Conservation (phyloP, 805 yeast genomes). For the Kluyveromyces siamensis region DNA sequence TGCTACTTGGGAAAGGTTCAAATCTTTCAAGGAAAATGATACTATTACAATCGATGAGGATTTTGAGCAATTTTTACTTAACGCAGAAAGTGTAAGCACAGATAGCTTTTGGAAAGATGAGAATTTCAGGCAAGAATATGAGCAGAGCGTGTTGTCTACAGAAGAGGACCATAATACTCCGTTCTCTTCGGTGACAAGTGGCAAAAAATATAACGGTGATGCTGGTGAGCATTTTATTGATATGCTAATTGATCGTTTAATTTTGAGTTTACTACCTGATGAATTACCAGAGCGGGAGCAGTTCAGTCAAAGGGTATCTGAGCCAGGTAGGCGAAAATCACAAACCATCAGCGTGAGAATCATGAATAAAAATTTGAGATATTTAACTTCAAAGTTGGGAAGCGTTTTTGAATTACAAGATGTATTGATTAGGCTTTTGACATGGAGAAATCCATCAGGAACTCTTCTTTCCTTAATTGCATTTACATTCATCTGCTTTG, state of each 20-base stretch:
- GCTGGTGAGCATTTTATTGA: constrained; percentile 47
- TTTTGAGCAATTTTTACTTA: constrained; percentile 5
- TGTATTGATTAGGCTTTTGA: constrained; percentile 46
- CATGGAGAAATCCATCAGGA: constrained; percentile 70
- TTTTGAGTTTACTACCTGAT: constrained; percentile 42
- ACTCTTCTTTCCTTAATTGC: constrained; percentile 52
- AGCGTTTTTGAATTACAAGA: constrained; percentile 53
- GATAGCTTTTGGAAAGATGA: constrained; percentile 19
- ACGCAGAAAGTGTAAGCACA: constrained; percentile 18
- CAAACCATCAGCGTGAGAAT: constrained; percentile 51
- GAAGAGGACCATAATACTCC: constrained; percentile 11
- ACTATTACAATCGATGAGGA: constrained; percentile 7
- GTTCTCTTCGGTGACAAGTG: background rate
- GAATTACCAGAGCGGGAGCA: constrained; percentile 39
- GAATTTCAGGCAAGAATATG: constrained; percentile 15
- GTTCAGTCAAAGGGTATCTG: constrained; percentile 34
- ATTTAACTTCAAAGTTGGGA: constrained; percentile 46
- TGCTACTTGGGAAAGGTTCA: constrained; percentile 35
- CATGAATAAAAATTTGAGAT: constrained; percentile 49
- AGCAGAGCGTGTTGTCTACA: constrained; percentile 4
- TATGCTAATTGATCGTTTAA: constrained; percentile 42
- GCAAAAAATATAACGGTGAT: background rate
- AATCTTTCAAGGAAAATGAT: constrained; percentile 10
- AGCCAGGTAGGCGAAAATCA: constrained; percentile 35
- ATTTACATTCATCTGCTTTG: constrained; percentile 58